Evolutionary conservation across 805 yeast species (phyloP), one percentile per base, ranked within the genome.

Genomic region (Scheffersomyces spartinae): DNA sequence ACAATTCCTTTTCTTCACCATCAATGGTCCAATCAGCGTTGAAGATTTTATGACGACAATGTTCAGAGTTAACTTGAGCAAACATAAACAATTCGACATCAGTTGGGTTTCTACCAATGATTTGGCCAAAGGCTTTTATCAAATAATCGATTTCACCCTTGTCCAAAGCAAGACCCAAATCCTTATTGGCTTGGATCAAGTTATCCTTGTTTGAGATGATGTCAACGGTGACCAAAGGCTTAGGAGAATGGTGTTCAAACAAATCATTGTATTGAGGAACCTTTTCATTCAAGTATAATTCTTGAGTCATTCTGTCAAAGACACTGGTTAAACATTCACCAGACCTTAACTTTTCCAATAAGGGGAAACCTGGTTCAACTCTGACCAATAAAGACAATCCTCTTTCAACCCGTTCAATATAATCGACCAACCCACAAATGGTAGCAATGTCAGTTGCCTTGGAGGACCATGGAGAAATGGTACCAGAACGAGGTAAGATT

Each of bases 11-110:
- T 43, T 68, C 57, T 27, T 70, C 68, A 26, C 83, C 85, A 52
- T 91, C 96, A 36, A 91, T 82, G 36, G 81, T 81, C 99, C 99
- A 91, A 43, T 82, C 93, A 21, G 99, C 98, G 47, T 91, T 91
- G 68, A 91, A 91, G 40, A 91, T 91, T 62, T 91, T 91, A 62
- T 91, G 99, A 54, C 99, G 82, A 64, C 99, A 91, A 61, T 91
- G 99, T 59, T 91, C 99, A 14, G 96, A 85, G 64, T 91, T 91
- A 39, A 91, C 98, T 61, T 91, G 99, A 21, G 98, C 99, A 64
- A 91, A 91, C 96, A 91, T 91, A 57, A 91, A 91, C 35, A 91
- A 65, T 57, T 91, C 99, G 13, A 85, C 97, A 53, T 91, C 98
- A 17, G 97, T 88, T 27, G 98, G 97, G 49, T 86, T 83, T 54